phyloP scores from a whole-genome alignment of 345 rosid genomes.

The Syzygium jambos region DNA sequence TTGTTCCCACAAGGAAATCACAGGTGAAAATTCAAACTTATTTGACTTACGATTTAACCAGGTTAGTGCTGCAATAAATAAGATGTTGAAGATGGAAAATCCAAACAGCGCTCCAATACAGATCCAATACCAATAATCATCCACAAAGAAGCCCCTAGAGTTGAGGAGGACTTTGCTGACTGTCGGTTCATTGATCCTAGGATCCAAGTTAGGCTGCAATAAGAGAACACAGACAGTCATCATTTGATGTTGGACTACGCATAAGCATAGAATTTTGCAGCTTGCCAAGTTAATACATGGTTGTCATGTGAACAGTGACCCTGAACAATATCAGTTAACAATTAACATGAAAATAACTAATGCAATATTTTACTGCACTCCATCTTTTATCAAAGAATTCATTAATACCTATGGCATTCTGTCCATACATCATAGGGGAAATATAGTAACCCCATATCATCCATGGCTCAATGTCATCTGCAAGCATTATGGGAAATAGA shows the following conservation, averaged over 20 bases:
- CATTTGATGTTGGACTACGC: neutral
- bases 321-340: neutral
- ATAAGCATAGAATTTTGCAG: neutral
- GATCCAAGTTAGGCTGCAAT: constrained; percentile 47
- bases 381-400: constrained; percentile 86
- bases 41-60: constrained; percentile 65
- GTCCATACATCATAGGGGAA: constrained; percentile 98
- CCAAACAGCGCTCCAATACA: constrained; percentile 71
- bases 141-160: constrained; percentile 54
- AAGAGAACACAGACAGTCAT: neutral
- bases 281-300: neutral
- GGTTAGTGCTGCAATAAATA: constrained; percentile 57
- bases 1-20: neutral
- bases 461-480: constrained; percentile 67
- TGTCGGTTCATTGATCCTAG: constrained; percentile 40
- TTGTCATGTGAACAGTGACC: neutral
- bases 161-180: constrained; percentile 59
- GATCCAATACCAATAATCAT: constrained; percentile 77
- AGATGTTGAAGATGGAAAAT: constrained; percentile 65
- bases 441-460: constrained; percentile 80
- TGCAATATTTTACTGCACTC: constrained; percentile 40
- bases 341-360: neutral
- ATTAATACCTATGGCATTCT: constrained; percentile 76
- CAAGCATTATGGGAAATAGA: neutral
- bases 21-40: neutral